Evolutionary conservation across 2,329 filamentous ascomycete species (phyloP).

Genomic region (Leptodontidium sp.): DNA sequence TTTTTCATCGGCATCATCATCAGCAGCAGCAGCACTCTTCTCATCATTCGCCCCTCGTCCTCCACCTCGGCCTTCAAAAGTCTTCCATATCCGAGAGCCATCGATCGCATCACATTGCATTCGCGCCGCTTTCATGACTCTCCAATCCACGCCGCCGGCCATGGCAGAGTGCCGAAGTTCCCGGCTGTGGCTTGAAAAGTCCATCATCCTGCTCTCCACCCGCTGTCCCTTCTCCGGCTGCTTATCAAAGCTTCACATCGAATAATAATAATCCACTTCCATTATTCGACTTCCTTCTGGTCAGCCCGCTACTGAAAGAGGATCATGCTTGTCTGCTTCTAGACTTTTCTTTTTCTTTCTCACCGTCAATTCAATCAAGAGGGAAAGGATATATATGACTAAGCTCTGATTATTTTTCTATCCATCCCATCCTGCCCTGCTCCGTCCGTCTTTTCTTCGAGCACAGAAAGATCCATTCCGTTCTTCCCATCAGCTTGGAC

Average conservation of each 20-base stretch:
- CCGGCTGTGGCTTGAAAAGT: constrained; percentile 13
- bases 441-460: no score
- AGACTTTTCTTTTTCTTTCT: neutral
- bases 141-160: neutral
- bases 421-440: neutral
- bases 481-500: neutral
- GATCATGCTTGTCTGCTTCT: constrained; percentile 13
- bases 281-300: neutral
- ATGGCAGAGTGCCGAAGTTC: constrained; percentile 5
- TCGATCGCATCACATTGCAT: no score
- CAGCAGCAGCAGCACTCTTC: neutral
- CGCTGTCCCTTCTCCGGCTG: constrained; percentile 2
- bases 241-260: constrained; percentile 16
- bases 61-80: constrained; percentile 4
- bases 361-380: neutral
- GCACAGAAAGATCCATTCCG: neutral
- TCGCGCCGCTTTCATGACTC: neutral
- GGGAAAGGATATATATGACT: neutral
- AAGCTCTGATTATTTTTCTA: neutral
- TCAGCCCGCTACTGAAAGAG: neutral
- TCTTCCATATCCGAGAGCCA: neutral
- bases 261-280: neutral
- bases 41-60: neutral
- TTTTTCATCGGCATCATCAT: neutral
- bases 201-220: neutral